Evolutionary conservation across 1,139 yeast genomes (phyloP).

Genomic region (Pichia sp.): DNA sequence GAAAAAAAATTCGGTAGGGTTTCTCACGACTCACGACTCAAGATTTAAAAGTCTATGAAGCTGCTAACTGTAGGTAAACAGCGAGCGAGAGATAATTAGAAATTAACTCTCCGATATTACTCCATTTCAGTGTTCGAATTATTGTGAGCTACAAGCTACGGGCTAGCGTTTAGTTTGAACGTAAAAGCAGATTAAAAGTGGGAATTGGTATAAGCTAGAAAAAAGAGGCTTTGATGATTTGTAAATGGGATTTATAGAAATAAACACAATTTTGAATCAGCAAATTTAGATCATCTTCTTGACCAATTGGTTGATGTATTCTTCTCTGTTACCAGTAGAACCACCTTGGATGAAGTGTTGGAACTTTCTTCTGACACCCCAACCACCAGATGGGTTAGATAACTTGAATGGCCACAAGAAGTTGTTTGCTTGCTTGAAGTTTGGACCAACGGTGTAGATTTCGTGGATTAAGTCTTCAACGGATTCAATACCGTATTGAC

Average conservation of each 20-base stretch:
- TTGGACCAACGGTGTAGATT: constrained; percentile 98
- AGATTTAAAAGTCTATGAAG: too few relatives aligned
- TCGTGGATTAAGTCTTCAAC: constrained; percentile 98
- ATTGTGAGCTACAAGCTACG: too few relatives aligned
- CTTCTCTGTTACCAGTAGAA: constrained; percentile 99
- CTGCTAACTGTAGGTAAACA: too few relatives aligned
- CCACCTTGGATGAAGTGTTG: constrained; percentile 99
- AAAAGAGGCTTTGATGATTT: background rate
- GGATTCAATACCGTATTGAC: constrained; percentile 94
- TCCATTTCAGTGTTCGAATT: too few relatives aligned
- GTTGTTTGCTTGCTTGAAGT: constrained; percentile 99
- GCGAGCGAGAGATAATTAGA: too few relatives aligned
- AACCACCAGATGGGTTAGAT: constrained; percentile 99
- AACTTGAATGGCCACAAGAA: constrained; percentile 99
- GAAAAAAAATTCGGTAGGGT: too few relatives aligned
- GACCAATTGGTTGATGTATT: constrained; percentile 95
- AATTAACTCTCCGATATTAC: too few relatives aligned
- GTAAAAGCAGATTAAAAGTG: background rate
- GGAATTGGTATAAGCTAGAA: background rate
- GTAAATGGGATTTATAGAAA: background rate
- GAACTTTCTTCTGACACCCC: constrained; percentile 99
- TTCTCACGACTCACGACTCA: too few relatives aligned
- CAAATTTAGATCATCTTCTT: constrained; percentile 83
- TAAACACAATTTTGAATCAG: constrained; percentile 1
- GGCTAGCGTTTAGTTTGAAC: too few relatives aligned